Percentiles rank a stretch among this genome's conserved stretches.
phyloP scores from a whole-genome alignment of 306 rosid species.

The Begonia masoniana region DNA sequence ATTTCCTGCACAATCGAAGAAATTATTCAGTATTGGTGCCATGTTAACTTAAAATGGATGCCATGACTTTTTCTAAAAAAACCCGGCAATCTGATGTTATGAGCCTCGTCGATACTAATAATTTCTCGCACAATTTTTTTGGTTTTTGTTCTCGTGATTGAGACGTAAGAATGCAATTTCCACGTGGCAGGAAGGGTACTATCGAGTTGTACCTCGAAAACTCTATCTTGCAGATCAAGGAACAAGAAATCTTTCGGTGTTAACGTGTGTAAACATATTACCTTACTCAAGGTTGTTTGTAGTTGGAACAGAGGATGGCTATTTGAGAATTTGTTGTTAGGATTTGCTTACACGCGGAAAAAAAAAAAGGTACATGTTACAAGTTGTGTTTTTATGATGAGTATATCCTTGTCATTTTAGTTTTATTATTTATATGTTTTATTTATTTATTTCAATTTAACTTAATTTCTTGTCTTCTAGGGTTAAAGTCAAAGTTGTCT shows the following conservation, averaged over 20 bases:
- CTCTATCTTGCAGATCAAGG: constrained; percentile 78
- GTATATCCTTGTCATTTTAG: too few relatives aligned
- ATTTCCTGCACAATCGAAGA: too few relatives aligned
- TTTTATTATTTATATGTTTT: too few relatives aligned
- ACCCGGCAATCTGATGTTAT: too few relatives aligned
- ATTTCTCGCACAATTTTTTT: neutral
- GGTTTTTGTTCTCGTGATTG: neutral
- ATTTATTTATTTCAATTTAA: too few relatives aligned
- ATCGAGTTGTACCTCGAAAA: constrained; percentile 51
- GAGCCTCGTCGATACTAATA: too few relatives aligned
- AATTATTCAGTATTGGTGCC: too few relatives aligned
- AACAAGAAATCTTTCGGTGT: constrained; percentile 56
- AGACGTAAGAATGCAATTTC: constrained; percentile 5
- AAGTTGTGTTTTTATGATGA: too few relatives aligned
- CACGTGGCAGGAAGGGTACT: constrained; percentile 57
- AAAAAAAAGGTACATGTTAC: neutral
- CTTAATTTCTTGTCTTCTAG: too few relatives aligned
- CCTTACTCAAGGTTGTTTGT: constrained; percentile 83
- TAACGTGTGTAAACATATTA: constrained; percentile 68
- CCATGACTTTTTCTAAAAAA: too few relatives aligned
- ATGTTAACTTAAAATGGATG: too few relatives aligned
- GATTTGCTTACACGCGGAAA: neutral
- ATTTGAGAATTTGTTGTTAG: constrained; percentile 65
- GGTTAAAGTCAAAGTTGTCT: too few relatives aligned
- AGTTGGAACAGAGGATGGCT: constrained; percentile 98